Conservation (phyloP, 805 yeast genomes). For the Ogataea parapolymorpha region DNA sequence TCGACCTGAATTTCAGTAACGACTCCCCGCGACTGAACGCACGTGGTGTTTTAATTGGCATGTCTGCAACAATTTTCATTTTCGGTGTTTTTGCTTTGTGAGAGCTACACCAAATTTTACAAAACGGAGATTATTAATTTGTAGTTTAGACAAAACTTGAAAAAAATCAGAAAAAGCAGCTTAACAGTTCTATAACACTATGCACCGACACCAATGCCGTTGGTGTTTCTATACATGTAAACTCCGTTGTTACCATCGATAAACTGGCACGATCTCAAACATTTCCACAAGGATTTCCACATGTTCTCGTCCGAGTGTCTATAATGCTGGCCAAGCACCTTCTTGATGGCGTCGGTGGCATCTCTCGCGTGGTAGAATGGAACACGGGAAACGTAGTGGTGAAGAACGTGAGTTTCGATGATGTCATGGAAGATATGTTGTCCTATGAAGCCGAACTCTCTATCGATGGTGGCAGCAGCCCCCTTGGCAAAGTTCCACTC, state of each 20-base stretch:
- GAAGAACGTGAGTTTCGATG: slow-evolving; percentile 56
- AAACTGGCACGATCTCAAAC: slow-evolving; percentile 62
- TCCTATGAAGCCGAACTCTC: slow-evolving; percentile 59
- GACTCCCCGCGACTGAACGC: slow-evolving; percentile 12
- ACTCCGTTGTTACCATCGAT: slow-evolving; percentile 69
- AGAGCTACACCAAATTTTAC: background rate
- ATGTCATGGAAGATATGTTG: slow-evolving; percentile 55
- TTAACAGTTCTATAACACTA: background rate
- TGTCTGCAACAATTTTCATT: slow-evolving; percentile 13
- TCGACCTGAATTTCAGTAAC: slow-evolving; percentile 22
- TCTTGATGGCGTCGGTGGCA: slow-evolving; percentile 48
- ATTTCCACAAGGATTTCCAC: slow-evolving; percentile 57
- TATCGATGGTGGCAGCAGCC: slow-evolving; percentile 63
- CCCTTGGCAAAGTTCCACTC: slow-evolving; percentile 67
- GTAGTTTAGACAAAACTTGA: slow-evolving; percentile 1
- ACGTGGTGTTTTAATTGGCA: slow-evolving; percentile 13
- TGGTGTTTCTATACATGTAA: slow-evolving; percentile 61
- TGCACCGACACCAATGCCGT: slow-evolving; percentile 40
- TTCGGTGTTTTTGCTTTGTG: slow-evolving; percentile 18
- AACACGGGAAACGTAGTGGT: slow-evolving; percentile 52
- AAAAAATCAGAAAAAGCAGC: background rate
- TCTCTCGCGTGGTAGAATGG: slow-evolving; percentile 56
- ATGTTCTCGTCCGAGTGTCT: slow-evolving; percentile 49
- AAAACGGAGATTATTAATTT: slow-evolving; percentile 3
- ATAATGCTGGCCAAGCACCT: slow-evolving; percentile 53